Conservation (phyloP, 1,139 yeast genomes). For the Citeromyces hawaiiensis region DNA sequence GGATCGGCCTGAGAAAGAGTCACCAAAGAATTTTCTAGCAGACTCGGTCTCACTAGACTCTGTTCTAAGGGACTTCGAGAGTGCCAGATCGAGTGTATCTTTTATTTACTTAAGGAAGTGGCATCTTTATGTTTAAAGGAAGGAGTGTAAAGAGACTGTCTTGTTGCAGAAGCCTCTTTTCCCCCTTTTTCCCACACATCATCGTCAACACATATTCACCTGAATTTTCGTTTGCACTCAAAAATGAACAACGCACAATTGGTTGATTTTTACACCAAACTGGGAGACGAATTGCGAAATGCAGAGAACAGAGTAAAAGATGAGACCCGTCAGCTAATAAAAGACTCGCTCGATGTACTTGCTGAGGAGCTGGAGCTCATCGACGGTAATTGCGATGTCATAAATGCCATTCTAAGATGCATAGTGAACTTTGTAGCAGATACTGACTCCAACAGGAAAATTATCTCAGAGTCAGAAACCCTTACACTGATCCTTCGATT, state of each 20-base stretch:
- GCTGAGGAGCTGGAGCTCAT: background rate
- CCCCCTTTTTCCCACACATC: too few species aligned
- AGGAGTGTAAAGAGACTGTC: too few species aligned
- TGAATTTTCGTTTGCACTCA: too few species aligned
- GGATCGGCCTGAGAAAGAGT: too few species aligned
- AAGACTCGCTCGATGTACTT: background rate
- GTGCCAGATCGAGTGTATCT: too few species aligned
- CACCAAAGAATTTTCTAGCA: too few species aligned
- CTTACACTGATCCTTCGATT: background rate
- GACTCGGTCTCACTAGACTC: too few species aligned
- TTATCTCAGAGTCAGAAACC: conserved; percentile 4
- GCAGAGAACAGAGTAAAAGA: background rate
- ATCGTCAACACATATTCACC: too few species aligned
- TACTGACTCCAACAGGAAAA: conserved; percentile 5
- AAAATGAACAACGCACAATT: background rate
- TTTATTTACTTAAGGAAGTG: too few species aligned
- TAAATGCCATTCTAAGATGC: conserved; percentile 4
- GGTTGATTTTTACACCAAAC: background rate
- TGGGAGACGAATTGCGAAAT: conserved; percentile 1
- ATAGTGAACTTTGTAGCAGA: conserved; percentile 14
- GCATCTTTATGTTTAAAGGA: too few species aligned
- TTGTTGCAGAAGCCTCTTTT: too few species aligned
- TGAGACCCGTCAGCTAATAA: background rate
- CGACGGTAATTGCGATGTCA: background rate
- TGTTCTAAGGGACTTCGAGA: too few species aligned